phyloP scores from a whole-genome alignment of 2,329 filamentous ascomycete species.

The Xylariales sp. region DNA sequence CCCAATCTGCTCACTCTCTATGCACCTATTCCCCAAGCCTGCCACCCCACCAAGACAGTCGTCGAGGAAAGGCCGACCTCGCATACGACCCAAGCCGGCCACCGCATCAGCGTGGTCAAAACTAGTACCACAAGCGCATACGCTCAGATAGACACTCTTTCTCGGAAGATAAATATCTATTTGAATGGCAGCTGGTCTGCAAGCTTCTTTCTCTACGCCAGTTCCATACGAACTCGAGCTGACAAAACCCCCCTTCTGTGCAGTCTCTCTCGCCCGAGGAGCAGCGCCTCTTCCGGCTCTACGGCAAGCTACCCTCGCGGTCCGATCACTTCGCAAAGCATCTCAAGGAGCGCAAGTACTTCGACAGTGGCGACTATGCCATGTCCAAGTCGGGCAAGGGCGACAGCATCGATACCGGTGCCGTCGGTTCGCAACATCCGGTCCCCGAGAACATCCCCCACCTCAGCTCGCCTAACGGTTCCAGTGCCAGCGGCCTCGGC shows the following conservation, averaged over 20 bases:
- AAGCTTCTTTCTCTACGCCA: no score
- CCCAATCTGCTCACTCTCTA: conserved; percentile 7
- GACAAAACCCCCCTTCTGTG: no score
- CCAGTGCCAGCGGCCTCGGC: conserved; percentile 61
- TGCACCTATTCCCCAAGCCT: not conserved
- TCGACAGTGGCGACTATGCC: conserved; percentile 93
- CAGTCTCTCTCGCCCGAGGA: conserved; percentile 92
- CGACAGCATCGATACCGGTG: conserved; percentile 87
- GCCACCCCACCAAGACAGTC: not conserved
- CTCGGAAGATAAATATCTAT: no score
- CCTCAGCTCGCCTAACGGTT: conserved; percentile 66
- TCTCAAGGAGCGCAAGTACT: conserved; percentile 98
- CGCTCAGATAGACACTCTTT: no score
- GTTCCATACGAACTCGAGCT: no score
- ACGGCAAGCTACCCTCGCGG: conserved; percentile 95
- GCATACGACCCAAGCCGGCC: no score
- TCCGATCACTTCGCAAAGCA: conserved; percentile 97
- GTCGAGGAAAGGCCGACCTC: not conserved
- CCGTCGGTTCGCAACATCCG: conserved; percentile 91
- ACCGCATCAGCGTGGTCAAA: no score
- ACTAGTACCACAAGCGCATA: no score
- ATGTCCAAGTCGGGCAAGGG: conserved; percentile 97
- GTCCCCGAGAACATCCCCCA: conserved; percentile 94
- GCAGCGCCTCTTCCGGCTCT: conserved; percentile 92
- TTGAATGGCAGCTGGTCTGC: no score